Percentiles rank a stretch among this genome's conserved stretches.
Conservation (phyloP, 192 early-diverging fungal genomes). For the Podila epigama region DNA sequence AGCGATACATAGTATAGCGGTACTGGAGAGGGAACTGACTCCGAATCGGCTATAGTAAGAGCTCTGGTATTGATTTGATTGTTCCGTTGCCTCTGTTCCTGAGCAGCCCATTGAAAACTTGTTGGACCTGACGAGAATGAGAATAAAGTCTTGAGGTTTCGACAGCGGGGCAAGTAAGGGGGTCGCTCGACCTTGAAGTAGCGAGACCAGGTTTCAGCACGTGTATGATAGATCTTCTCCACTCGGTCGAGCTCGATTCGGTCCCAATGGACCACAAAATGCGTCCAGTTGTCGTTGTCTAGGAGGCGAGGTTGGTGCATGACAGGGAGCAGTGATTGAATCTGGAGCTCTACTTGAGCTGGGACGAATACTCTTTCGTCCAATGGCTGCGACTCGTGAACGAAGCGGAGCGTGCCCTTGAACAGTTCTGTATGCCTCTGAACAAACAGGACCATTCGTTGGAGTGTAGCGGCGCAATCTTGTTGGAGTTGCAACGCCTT, state of each 20-base stretch:
- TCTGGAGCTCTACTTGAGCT: background rate
- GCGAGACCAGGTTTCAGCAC: background rate
- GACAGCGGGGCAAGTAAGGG: constrained; percentile 4
- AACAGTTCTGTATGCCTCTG: constrained; percentile 1
- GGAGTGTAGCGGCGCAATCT: background rate
- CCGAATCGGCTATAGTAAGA: no score
- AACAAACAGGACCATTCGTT: constrained; percentile 21
- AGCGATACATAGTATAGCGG: background rate
- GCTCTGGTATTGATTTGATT: background rate
- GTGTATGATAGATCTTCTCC: background rate
- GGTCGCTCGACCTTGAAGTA: background rate
- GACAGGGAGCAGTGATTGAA: background rate
- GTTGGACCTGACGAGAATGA: background rate
- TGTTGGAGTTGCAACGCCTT: background rate
- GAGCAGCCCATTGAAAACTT: constrained; percentile 11
- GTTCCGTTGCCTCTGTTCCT: background rate
- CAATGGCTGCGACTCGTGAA: background rate
- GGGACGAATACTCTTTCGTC: background rate
- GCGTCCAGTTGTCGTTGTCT: constrained; percentile 7
- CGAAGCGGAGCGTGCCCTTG: background rate
- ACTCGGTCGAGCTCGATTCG: background rate
- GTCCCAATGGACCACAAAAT: constrained; percentile 3
- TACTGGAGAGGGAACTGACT: background rate
- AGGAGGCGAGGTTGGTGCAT: background rate
- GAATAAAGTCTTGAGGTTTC: background rate